These are phyloP conservation scores for Hypoxylon lienhwacheense DNA, from an alignment of 495 filamentous ascomycete genomes.

Conservation along the genomic window DNA sequence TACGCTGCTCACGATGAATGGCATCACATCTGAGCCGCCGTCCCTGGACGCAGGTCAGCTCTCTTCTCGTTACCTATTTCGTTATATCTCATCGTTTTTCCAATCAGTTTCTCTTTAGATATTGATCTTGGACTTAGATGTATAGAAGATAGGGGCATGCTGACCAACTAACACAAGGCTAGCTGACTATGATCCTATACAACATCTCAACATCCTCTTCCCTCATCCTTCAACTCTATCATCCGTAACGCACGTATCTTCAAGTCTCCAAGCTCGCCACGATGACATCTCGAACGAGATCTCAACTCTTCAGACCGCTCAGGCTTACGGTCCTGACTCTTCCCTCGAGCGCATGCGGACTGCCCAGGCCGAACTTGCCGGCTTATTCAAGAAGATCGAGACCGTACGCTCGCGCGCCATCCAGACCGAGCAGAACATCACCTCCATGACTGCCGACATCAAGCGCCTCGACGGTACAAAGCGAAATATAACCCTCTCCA, in stretches of 20 bases:
- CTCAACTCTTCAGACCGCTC: slow-evolving; percentile 70
- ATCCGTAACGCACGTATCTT: slow-evolving; percentile 70
- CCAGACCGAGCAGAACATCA: slow-evolving; percentile 92
- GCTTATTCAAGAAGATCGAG: slow-evolving; percentile 94
- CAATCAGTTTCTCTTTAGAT: background rate
- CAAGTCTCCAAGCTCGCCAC: slow-evolving; percentile 73
- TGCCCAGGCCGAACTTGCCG: slow-evolving; percentile 84
- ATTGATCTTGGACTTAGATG: slow-evolving; percentile 1
- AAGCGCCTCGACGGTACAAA: slow-evolving; percentile 97
- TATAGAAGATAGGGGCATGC: slow-evolving; percentile 9
- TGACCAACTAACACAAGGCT: slow-evolving; percentile 38
- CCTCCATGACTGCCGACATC: slow-evolving; percentile 98
- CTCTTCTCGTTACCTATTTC: no score
- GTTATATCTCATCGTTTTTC: no score
- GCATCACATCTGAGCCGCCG: slow-evolving; percentile 41
- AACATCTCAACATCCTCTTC: slow-evolving; percentile 93
- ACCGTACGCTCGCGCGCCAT: slow-evolving; percentile 85
- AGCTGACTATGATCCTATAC: slow-evolving; percentile 94
- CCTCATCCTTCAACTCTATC: slow-evolving; percentile 86
- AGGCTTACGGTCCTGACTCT: slow-evolving; percentile 83
- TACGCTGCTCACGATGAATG: slow-evolving; percentile 47
- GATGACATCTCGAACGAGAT: slow-evolving; percentile 85
- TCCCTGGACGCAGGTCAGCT: slow-evolving; percentile 56
- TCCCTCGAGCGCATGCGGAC: slow-evolving; percentile 86
- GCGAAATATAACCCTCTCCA: slow-evolving; percentile 91